Evolutionary conservation across 2,329 filamentous ascomycete genomes (phyloP), one percentile per base, ranked within the genome.

Genomic region (Septoria linicola): DNA sequence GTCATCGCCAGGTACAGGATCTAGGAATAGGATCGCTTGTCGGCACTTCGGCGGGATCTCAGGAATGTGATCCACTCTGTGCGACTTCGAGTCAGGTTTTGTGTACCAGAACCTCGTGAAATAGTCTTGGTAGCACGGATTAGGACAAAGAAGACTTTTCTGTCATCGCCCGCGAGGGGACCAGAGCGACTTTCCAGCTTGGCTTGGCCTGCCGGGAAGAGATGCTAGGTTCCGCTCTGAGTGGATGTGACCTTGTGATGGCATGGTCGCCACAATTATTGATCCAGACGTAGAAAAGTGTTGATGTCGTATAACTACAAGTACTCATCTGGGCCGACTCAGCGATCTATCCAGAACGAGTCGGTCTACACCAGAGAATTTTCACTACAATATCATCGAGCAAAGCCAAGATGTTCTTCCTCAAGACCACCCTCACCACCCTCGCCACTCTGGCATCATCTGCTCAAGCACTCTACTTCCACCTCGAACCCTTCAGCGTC

Each of bases 401-500:
- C 16, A 45, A 20, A 37, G n/a, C 17, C 17, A 46, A 2, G 17
- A 41, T 51, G 41, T 5, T 46, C 42, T 19, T 21, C 23, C 11
- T 20, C 35, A 31, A 39, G 19, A 11, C 21, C 34, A 8, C 21
- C 25, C 14, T 55, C 31, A 21, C 41, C 21, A n/a, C 39, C 31
- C 27, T 45, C 21, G 30, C 35, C 41, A 37, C 36, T n/a, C 17
- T 49, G 11, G 17, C 49, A 19, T 45, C 40, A 19, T 32, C 34
- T 8, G 25, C 40, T 10, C 35, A 52, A 37, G 50, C 50, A 16
- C 55, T 60, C 23, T 58, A 59, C 55, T 59, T 62, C 58, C 44
- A 44, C 37, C 30, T 60, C 44, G 13, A 17, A 25, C 37, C 44
- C 35, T 50, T 62, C 41, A 21, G n/a, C 20, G 47, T 41, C 35